A percentile compares a stretch with the other conserved stretches of the same genome.
phyloP scores from a whole-genome alignment of 306 rosid genomes.

The Prunus salicina region DNA sequence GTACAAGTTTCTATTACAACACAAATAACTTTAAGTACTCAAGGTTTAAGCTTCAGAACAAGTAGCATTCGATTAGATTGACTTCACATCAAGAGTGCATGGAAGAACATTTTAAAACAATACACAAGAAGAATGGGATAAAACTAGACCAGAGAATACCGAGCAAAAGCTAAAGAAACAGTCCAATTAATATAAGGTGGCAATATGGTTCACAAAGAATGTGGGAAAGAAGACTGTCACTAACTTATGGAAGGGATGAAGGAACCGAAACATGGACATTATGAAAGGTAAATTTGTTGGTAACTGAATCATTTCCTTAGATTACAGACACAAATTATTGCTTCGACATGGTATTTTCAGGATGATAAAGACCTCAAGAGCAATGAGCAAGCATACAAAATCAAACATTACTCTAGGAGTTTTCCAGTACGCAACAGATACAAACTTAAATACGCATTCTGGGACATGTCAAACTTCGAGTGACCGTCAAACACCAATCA shows the following conservation, averaged over 20 bases:
- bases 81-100: slow-evolving; percentile 10
- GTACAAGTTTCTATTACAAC: background rate
- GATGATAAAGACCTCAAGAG: slow-evolving; percentile 25
- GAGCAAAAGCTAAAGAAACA: background rate
- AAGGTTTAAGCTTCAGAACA: slow-evolving; percentile 15
- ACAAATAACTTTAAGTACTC: slow-evolving; percentile 9
- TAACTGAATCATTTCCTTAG: slow-evolving; percentile 1
- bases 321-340: slow-evolving; percentile 12
- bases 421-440: slow-evolving; percentile 27
- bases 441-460: slow-evolving; percentile 28
- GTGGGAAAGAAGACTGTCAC: slow-evolving; percentile 13
- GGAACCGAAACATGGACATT: background rate
- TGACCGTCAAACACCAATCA: slow-evolving; percentile 32
- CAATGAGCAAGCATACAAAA: slow-evolving; percentile 23
- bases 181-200: slow-evolving; percentile 10
- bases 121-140: slow-evolving; percentile 8
- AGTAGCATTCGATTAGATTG: slow-evolving; percentile 16
- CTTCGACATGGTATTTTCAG: slow-evolving; percentile 16
- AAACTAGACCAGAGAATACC: slow-evolving; percentile 20
- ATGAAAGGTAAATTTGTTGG: slow-evolving; percentile 6
- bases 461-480: slow-evolving; percentile 34
- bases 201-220: slow-evolving; percentile 22
- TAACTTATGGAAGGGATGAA: slow-evolving; percentile 19
- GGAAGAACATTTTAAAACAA: slow-evolving; percentile 1
- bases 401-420: slow-evolving; percentile 16